Evolutionary conservation across 1,284 basidiomycete genomes (phyloP), one percentile per base, ranked within the genome.

Genomic region (Phlebopus sp.): DNA sequence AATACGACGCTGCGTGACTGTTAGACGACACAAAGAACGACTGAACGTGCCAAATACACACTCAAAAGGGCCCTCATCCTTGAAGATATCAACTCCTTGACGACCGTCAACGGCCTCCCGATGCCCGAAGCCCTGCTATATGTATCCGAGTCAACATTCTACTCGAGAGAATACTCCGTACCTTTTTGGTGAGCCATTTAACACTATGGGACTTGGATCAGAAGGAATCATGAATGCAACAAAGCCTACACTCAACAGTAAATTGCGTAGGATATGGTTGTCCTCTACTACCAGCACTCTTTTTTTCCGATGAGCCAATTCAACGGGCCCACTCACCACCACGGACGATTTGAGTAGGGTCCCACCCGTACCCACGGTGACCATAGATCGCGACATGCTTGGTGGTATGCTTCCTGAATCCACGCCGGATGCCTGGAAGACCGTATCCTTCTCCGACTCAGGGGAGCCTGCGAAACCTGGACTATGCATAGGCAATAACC

Each of bases 231-330:
- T 14, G 18, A 37, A 18, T 10, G 37, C 42, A 46, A 44, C 41
- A 49, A 42, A 50, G 37, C 37, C 45, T 23, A 42, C 30, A 10
- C 64, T 73, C 65, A 69, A 89, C 88, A 89, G 72, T 43, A 90
- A 68, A 61, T 77, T 81, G 45, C 88, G 78, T 44, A 90, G 73
- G 46, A 90, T 86, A 47, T 69, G 79, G 60, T 93, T 92, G 59
- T 94, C 90, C 67, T 92, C 92, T 2, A 92, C 88, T 2, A 93
- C 83, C 45, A 93, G 69, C 8, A 92, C 81, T 40, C 82, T 77
- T 46, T 84, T 73, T 7, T 66, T 67, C 2, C 65, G 66, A 46
- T 68, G 70, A 21, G 63, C 60, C 14, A 60, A 60, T 21, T 73
- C 68, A 31, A 77, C 55, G 37, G 78, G 59, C 23, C 77, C 72